A percentile compares a stretch with the other conserved stretches of the same genome.
Conservation (phyloP, 306 rosid species). For the Styphnolobium japonicum region DNA sequence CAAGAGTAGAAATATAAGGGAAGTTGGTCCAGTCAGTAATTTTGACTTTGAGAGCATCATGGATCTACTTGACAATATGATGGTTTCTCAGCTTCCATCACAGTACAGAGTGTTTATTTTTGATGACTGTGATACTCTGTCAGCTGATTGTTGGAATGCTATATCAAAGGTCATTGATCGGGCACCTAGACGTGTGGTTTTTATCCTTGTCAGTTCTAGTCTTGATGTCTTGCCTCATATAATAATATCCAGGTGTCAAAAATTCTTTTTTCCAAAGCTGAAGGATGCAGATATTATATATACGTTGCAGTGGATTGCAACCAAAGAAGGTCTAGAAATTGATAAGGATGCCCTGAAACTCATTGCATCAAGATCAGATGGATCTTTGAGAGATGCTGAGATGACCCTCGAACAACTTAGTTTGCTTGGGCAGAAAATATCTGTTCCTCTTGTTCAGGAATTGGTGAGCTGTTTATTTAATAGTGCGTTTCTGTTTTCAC, state of each 20-base stretch:
- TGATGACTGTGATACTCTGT: constrained; percentile 85
- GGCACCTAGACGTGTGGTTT: constrained; percentile 95
- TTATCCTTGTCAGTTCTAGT: constrained; percentile 93
- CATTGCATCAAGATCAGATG: constrained; percentile 93
- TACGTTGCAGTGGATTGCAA: constrained; percentile 77
- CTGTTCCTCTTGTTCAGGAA: constrained; percentile 94
- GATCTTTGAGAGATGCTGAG: constrained; percentile 96
- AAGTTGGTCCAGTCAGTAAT: constrained; percentile 91
- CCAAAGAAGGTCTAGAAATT: constrained; percentile 82
- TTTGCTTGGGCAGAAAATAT: constrained; percentile 90
- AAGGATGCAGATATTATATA: constrained; percentile 85
- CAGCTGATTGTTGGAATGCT: constrained; percentile 89
- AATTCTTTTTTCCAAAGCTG: constrained; percentile 91
- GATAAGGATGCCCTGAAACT: constrained; percentile 95
- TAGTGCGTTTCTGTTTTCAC: constrained; percentile 1
- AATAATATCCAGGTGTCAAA: constrained; percentile 97
- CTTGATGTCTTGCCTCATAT: constrained; percentile 97
- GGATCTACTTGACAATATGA: constrained; percentile 80
- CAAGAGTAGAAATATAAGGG: constrained; percentile 75
- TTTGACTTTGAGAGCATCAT: constrained; percentile 80
- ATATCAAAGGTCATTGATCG: constrained; percentile 95
- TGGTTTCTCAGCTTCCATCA: constrained; percentile 70
- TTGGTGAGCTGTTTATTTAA: constrained; percentile 53
- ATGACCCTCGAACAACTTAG: constrained; percentile 98
- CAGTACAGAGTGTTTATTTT: constrained; percentile 84